Evolutionary conservation across 345 rosid species (phyloP).

Genomic region (Geranium brycei): DNA sequence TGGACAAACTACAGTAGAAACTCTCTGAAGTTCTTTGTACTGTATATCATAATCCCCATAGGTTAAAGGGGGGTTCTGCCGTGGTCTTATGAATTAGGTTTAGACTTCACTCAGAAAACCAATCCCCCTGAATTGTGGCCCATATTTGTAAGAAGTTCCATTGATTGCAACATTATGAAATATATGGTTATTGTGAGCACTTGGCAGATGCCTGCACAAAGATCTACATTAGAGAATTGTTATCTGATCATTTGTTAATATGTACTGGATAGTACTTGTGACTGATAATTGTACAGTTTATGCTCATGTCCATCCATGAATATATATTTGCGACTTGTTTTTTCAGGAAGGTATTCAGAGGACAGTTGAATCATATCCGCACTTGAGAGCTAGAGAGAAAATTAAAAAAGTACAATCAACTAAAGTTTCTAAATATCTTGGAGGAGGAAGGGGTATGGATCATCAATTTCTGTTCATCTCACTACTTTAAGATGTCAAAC

Average conservation of each 20-base stretch:
- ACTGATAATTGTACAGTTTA: not conserved
- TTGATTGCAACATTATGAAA: no score
- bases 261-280: not conserved
- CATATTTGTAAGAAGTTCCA: not conserved
- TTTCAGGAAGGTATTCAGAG: conserved; percentile 70
- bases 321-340: conserved; percentile 9
- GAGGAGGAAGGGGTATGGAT: conserved; percentile 60
- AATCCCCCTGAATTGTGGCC: conserved; percentile 2
- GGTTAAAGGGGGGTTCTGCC: not conserved
- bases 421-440: conserved; percentile 61
- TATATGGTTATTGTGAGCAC: not conserved
- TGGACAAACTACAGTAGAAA: conserved; percentile 2
- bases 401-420: conserved; percentile 68
- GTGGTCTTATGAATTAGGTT: not conserved
- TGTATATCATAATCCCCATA: conserved; percentile 1
- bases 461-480: conserved; percentile 2
- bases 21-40: conserved; percentile 4
- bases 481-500: not conserved
- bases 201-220: not conserved
- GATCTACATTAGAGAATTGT: not conserved
- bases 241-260: not conserved
- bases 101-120: conserved; percentile 2
- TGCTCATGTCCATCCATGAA: not conserved
- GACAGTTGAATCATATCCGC: conserved; percentile 69
- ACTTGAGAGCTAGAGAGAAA: conserved; percentile 48